These are phyloP conservation scores for Epicoccum sorghinum DNA, from an alignment of 2,329 filamentous ascomycete genomes.

Conservation along the genomic window DNA sequence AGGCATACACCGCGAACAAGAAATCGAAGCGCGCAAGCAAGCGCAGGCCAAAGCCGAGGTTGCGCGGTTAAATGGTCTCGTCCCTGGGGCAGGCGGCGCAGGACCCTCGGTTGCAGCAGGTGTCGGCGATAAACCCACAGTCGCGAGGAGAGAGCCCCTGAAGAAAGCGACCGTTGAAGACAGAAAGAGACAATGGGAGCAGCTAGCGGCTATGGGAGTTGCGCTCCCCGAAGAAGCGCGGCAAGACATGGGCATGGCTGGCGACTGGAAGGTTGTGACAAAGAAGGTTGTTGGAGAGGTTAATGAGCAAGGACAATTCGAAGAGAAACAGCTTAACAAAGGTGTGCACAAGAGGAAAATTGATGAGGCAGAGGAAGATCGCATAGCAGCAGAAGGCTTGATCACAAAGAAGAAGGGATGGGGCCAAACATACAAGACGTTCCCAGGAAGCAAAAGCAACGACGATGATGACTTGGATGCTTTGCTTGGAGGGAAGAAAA, in stretches of 20 bases:
- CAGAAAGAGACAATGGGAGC: constrained; percentile 81
- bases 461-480: constrained; percentile 70
- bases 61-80: constrained; percentile 80
- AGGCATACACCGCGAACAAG: constrained; percentile 83
- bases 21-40: constrained; percentile 79
- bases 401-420: constrained; percentile 50
- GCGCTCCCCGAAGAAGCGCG: constrained; percentile 79
- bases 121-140: constrained; percentile 28
- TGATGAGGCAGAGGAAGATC: constrained; percentile 66
- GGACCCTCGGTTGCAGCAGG: constrained; percentile 40
- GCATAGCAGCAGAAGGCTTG: constrained; percentile 61
- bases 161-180: constrained; percentile 66
- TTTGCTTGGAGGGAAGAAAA: constrained; percentile 52
- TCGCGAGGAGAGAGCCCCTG: constrained; percentile 41
- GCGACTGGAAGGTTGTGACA: constrained; percentile 80
- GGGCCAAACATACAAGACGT: constrained; percentile 54
- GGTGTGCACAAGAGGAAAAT: constrained; percentile 68
- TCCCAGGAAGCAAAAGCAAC: constrained; percentile 50
- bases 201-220: constrained; percentile 86
- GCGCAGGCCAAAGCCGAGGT: constrained; percentile 84
- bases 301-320: constrained; percentile 54
- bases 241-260: constrained; percentile 82
- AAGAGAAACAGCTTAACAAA: constrained; percentile 52
- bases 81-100: constrained; percentile 54
- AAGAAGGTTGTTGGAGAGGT: constrained; percentile 53